Base-by-base conservation (phyloP, 176 grass and related monocot species). In the Puccinellia tenuiflora region DNA sequence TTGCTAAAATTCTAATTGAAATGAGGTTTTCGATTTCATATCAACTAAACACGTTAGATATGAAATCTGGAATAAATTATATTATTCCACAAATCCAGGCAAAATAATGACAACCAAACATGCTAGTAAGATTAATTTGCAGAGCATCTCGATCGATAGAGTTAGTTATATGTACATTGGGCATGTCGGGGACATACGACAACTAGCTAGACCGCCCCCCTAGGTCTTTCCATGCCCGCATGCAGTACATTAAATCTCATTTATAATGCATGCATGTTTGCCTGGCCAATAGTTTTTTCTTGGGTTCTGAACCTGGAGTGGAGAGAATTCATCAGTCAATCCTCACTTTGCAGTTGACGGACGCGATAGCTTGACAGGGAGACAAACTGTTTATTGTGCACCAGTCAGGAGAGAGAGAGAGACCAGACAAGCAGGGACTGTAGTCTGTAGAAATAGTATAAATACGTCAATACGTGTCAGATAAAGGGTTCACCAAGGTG, bases 291-390 rank as follows among this genome's bases (percentile, higher is more conserved):
- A 73, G 70, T 30, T 50, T 73, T 50, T 26, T 51, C 70, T 73
- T 73, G 70, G 70, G 70, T 73, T 73, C 70, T 51, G 43, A 15
- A 73, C 43, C 43, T 73, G 43, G 43, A 51, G 70, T 73, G 25
- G 70, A 73, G 70, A 51, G 45, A 50, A 73, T 73, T 73, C 70
- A 73, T 73, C 70, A 73, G 43, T 73, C 69, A 73, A 73, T 73
- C 43, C 42, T 73, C 42, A 73, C 69, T 48, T 20, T 12, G 70
- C 4, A 51, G 45, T 20, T 73, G 37, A 43, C 21, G 20, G 68
- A 71, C 39, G 39, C 12, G n/a, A n/a, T 73, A 48, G 70, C 70
- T 31, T 45, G 43, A 26, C 50, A 73, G 70, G 70, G 70, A 73
- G 70, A 50, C 70, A 73, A 73, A 73, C 70, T 20, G 70, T 73